Evolutionary conservation across 805 yeast species (phyloP).

Genomic region (Candida krabiensis): DNA sequence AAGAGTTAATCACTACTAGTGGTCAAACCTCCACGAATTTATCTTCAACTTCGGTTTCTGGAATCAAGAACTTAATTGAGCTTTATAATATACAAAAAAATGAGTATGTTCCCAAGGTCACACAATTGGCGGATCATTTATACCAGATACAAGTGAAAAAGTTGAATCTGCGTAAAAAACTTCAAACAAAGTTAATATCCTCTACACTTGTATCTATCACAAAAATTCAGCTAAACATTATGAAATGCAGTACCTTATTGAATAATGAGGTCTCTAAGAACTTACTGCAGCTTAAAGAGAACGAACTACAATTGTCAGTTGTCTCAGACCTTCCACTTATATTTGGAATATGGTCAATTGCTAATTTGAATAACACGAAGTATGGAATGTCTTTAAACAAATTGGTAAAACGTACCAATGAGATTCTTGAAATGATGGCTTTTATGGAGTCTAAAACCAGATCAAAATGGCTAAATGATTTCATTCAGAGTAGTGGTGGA

Average conservation of each 20-base stretch:
- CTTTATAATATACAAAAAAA: conserved; percentile 22
- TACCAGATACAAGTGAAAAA: conserved; percentile 38
- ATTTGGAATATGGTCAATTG: conserved; percentile 69
- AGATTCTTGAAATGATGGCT: conserved; percentile 54
- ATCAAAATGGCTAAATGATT: conserved; percentile 62
- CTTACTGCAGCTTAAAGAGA: conserved; percentile 30
- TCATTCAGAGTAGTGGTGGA: conserved; percentile 39
- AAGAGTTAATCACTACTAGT: conserved; percentile 31
- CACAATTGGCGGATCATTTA: conserved; percentile 33
- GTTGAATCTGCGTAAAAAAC: conserved; percentile 31
- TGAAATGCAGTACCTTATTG: conserved; percentile 33
- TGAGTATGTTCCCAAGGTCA: conserved; percentile 32
- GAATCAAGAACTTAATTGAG: conserved; percentile 22
- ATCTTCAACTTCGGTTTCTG: conserved; percentile 23
- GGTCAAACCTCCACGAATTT: conserved; percentile 27
- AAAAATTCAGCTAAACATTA: conserved; percentile 37
- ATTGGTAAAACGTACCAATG: conserved; percentile 44
- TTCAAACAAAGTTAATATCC: conserved; percentile 35
- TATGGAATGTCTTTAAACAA: conserved; percentile 49
- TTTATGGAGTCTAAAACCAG: conserved; percentile 58
- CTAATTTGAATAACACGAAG: conserved; percentile 55
- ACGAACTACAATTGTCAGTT: conserved; percentile 32
- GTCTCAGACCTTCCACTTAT: conserved; percentile 69
- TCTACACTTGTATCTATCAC: conserved; percentile 36
- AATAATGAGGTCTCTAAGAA: conserved; percentile 32